Evolutionary conservation across 2,329 filamentous ascomycete genomes (phyloP), one percentile per base, ranked within the genome.

Genomic region (Microdochium nivale): DNA sequence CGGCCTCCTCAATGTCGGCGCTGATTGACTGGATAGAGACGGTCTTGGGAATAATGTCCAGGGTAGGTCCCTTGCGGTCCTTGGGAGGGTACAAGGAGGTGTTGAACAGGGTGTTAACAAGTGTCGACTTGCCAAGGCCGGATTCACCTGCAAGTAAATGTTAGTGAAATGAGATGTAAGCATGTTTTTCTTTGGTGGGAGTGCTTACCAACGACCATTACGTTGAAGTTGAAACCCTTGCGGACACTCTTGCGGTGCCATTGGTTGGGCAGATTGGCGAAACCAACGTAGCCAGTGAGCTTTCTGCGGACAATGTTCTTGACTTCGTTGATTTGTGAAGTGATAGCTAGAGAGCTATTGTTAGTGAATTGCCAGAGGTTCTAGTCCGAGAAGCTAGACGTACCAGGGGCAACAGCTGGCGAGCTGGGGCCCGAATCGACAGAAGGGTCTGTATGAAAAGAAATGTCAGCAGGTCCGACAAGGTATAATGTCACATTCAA

Each of bases 201-300:
- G 3, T 37, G 55, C 91, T 67, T 80, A 97, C 94, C 94, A 74
- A 99, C 94, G 73, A 99, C 94, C 94, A 99, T 99, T 62, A 99
- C 94, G 70, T 99, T 99, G 81, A 99, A 99, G 83, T 97, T 99
- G 83, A 99, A 99, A 56, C 94, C 94, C 76, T 99, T 99, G 69
- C 94, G 90, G 66, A 99, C 94, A 83, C 91, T 96, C 87, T 99
- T 99, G 73, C 94, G 92, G 80, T 99, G 94, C 94, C 94, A 99
- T 76, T 99, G 94, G 77, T 99, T 99, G 58, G 94, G 94, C 68
- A 99, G 76, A 72, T 99, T 99, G 71, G 94, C 94, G 67, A 99
- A 99, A 60, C 94, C 94, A 65, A 99, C 94, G 65, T 97, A 99
- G 67, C 94, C 94, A 49, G 94, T 97, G 68, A 99, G 79, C 80